phyloP scores from a whole-genome alignment of 2,329 filamentous ascomycete genomes.

The Aspergillus carbonarius region DNA sequence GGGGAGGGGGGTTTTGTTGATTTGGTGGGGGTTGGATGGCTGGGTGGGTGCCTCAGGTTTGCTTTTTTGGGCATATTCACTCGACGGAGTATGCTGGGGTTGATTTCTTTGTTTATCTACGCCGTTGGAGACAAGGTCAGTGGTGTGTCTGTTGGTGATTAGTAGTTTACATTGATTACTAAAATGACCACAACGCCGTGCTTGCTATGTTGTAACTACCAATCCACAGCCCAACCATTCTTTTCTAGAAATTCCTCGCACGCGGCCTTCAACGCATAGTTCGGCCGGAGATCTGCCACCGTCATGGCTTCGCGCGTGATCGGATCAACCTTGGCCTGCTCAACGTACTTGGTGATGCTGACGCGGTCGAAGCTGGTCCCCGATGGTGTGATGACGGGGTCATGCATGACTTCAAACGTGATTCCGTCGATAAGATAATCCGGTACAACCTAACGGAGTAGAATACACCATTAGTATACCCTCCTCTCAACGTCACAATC shows the following conservation, averaged over 20 bases:
- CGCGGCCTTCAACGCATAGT: slow-evolving; percentile 75
- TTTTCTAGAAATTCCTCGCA: slow-evolving; percentile 81
- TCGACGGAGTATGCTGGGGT: no score
- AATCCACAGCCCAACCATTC: slow-evolving; percentile 93
- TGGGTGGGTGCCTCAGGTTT: slow-evolving; percentile 10
- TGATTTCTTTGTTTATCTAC: no score
- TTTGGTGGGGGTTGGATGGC: no score
- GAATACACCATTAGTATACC: slow-evolving; percentile 9
- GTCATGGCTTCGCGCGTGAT: slow-evolving; percentile 74
- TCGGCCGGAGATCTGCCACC: slow-evolving; percentile 71
- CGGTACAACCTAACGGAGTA: slow-evolving; percentile 47
- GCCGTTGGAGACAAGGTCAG: background rate
- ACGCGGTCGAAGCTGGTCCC: slow-evolving; percentile 89
- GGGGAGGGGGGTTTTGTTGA: background rate
- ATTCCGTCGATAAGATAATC: slow-evolving; percentile 51
- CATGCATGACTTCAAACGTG: slow-evolving; percentile 53
- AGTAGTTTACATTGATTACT: background rate
- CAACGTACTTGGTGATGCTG: slow-evolving; percentile 81
- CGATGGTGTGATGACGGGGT: slow-evolving; percentile 61
- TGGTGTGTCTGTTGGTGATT: background rate
- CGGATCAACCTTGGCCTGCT: slow-evolving; percentile 72
- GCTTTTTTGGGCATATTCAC: background rate
- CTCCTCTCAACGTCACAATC: background rate
- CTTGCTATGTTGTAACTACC: slow-evolving; percentile 50
- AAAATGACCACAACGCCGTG: slow-evolving; percentile 5